Evolutionary conservation across 345 rosid species (phyloP).

Genomic region (Nephelium lappaceum): DNA sequence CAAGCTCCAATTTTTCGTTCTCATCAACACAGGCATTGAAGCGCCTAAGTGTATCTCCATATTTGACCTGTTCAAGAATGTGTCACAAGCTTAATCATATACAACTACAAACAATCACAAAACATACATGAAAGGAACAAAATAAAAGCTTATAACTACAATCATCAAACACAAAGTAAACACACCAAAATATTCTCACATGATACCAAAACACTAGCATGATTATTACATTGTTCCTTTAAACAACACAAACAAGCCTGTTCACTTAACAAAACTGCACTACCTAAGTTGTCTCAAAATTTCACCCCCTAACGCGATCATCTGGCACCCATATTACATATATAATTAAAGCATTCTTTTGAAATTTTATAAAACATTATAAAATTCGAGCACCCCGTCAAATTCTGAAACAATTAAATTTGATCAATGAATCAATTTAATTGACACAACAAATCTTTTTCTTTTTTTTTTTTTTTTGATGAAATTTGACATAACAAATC

Average conservation of each 20-base stretch:
- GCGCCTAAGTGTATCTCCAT: conserved; percentile 76
- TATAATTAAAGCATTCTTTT: no score
- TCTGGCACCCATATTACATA: neutral
- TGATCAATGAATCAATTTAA: neutral
- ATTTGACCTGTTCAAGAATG: conserved; percentile 57
- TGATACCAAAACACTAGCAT: neutral
- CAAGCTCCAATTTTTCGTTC: conserved; percentile 66
- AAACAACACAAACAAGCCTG: neutral
- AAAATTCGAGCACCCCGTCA: neutral
- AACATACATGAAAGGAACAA: neutral
- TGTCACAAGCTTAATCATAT: conserved; percentile 5
- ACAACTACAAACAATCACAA: neutral
- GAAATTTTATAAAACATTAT: neutral
- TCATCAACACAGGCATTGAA: conserved; percentile 59
- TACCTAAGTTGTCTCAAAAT: neutral
- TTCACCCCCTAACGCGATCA: neutral
- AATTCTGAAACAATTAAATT: neutral
- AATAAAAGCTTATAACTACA: neutral
- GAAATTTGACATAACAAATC: neutral
- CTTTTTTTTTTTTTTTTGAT: no score
- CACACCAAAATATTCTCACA: neutral
- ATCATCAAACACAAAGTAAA: neutral
- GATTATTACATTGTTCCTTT: neutral
- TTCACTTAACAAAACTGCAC: neutral
- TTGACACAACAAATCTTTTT: neutral